These are phyloP conservation scores for Chenopodium berlandieri DNA, from an alignment of 148 eudicot species.

Conservation along the genomic window DNA sequence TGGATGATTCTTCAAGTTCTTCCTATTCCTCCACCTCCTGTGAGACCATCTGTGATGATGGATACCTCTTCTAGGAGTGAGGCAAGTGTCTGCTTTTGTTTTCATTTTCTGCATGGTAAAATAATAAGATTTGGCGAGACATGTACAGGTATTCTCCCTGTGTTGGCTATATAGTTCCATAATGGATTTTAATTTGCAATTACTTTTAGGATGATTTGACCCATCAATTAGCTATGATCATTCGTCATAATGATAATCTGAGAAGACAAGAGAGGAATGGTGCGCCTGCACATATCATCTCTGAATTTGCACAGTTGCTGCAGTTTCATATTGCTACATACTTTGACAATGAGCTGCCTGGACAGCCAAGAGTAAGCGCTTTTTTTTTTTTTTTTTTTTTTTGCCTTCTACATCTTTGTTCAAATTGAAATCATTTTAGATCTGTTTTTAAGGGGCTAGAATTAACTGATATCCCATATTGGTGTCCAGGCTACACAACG, in stretches of 20 bases:
- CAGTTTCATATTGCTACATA: constrained; percentile 98
- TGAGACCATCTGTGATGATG: constrained; percentile 85
- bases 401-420: background rate
- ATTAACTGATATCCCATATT: constrained; percentile 3
- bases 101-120: background rate
- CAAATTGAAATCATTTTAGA: background rate
- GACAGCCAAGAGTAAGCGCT: constrained; percentile 84
- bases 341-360: constrained; percentile 97
- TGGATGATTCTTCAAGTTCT: constrained; percentile 91
- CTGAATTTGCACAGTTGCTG: constrained; percentile 91
- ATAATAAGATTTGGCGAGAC: background rate
- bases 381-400: background rate
- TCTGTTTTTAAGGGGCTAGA: background rate
- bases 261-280: constrained; percentile 97
- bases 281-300: constrained; percentile 97
- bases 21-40: constrained; percentile 77
- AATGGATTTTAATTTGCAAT: background rate
- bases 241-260: constrained; percentile 87
- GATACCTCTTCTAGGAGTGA: constrained; percentile 75
- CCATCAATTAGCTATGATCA: constrained; percentile 97
- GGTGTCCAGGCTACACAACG: constrained; percentile 83
- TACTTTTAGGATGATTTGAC: constrained; percentile 88
- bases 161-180: background rate
- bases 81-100: constrained; percentile 38
- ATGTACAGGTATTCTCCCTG: background rate